Evolutionary conservation across 495 filamentous ascomycete species (phyloP).

Genomic region (Podospora pseudocomata): DNA sequence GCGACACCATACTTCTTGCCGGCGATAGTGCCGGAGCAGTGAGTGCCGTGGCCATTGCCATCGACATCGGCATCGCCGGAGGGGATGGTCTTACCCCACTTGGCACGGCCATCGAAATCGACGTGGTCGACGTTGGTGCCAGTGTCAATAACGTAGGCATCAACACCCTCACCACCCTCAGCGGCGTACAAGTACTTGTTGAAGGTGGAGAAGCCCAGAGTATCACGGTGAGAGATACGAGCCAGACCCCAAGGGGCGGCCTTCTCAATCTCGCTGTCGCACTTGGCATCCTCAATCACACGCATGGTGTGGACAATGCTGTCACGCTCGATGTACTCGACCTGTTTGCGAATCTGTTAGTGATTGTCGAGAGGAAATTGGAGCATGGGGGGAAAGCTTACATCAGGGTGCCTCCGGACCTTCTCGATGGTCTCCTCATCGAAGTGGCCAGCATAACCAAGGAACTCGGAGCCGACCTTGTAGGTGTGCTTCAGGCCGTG

Average conservation of each 20-base stretch:
- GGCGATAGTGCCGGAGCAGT: conserved; percentile 97
- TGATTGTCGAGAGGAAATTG: not conserved
- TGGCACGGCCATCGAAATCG: conserved; percentile 93
- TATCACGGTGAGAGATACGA: conserved; percentile 90
- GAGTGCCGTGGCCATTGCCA: conserved; percentile 98
- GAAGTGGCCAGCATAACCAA: conserved; percentile 96
- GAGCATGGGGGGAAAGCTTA: conserved; percentile 52
- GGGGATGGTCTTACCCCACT: conserved; percentile 97
- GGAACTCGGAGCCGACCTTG: conserved; percentile 75
- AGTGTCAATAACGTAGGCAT: conserved; percentile 98
- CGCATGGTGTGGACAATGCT: conserved; percentile 78
- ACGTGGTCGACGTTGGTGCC: conserved; percentile 91
- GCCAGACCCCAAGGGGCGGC: conserved; percentile 97
- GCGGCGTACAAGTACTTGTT: conserved; percentile 96
- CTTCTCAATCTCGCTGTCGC: conserved; percentile 64
- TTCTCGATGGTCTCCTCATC: conserved; percentile 88
- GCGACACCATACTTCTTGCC: conserved; percentile 99
- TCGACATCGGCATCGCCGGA: conserved; percentile 77
- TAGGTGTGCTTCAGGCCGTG: conserved; percentile 91
- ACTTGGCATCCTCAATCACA: conserved; percentile 30
- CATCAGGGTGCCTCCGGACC: conserved; percentile 94
- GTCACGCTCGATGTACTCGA: conserved; percentile 95
- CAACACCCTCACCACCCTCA: conserved; percentile 94
- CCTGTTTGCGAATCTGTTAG: conserved; percentile 50
- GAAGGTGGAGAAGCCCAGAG: conserved; percentile 83